Conservation (phyloP, 805 yeast genomes). For the Pichia nanzhaoensis region DNA sequence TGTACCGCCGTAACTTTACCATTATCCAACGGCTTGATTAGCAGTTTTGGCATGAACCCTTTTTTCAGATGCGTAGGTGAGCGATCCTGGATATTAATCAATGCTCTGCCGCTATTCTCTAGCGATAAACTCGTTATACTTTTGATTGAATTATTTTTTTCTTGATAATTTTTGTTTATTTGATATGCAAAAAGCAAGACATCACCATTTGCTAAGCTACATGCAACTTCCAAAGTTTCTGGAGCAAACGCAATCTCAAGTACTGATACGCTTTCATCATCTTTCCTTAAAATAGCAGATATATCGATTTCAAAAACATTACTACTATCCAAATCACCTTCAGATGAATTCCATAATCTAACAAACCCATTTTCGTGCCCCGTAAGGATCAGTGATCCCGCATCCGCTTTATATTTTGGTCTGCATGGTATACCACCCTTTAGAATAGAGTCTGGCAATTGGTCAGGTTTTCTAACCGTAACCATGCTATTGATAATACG, state of each 20-base stretch:
- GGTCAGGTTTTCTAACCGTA: constrained; percentile 38
- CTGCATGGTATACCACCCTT: constrained; percentile 75
- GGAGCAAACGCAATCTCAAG: constrained; percentile 66
- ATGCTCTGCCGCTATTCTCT: constrained; percentile 13
- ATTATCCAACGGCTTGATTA: constrained; percentile 34
- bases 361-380: constrained; percentile 86
- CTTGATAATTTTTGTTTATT: constrained; percentile 39
- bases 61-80: constrained; percentile 43
- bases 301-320: constrained; percentile 56
- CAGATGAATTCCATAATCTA: constrained; percentile 77
- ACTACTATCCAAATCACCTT: constrained; percentile 59
- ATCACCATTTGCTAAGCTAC: constrained; percentile 62
- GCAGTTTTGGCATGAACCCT: constrained; percentile 56
- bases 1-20: constrained; percentile 54
- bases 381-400: constrained; percentile 59
- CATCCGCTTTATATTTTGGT: constrained; percentile 41
- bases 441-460: constrained; percentile 35
- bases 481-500: constrained; percentile 25
- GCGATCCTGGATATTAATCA: constrained; percentile 46
- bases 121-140: constrained; percentile 5
- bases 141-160: constrained; percentile 18
- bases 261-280: constrained; percentile 41
- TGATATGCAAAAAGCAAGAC: constrained; percentile 71
- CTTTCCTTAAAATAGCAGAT: constrained; percentile 38
- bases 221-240: constrained; percentile 68